Conservation (phyloP, 2,329 filamentous ascomycete genomes). For the Cordyceps cicadae region DNA sequence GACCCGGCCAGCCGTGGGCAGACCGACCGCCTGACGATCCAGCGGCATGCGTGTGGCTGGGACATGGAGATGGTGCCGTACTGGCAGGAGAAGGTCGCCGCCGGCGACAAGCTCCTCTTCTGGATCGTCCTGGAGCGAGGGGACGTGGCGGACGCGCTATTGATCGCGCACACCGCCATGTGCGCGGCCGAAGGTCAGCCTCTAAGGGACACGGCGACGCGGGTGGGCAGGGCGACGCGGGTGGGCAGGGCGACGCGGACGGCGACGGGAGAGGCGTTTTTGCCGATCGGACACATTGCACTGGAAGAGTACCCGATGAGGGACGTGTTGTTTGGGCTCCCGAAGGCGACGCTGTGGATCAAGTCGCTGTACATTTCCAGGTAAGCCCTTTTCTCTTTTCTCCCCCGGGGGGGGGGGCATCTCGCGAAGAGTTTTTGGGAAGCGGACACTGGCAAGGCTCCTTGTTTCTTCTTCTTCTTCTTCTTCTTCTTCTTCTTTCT, state of each 20-base stretch:
- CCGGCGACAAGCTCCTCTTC: constrained; percentile 30
- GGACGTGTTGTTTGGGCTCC: constrained; percentile 24
- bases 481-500: too few species aligned
- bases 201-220: constrained; percentile 28
- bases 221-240: constrained; percentile 21
- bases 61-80: constrained; percentile 26
- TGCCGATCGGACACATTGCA: constrained; percentile 33
- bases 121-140: constrained; percentile 27
- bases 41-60: constrained; percentile 40
- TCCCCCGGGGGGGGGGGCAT: too few species aligned
- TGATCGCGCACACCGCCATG: constrained; percentile 18
- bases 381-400: not conserved
- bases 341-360: constrained; percentile 28
- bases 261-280: constrained; percentile 24
- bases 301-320: constrained; percentile 26
- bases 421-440: too few species aligned
- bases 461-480: too few species aligned
- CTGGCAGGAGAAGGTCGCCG: constrained; percentile 26
- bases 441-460: too few species aligned
- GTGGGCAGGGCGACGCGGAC: constrained; percentile 21
- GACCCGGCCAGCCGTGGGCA: constrained; percentile 33
- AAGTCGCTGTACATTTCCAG: constrained; percentile 34
- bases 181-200: constrained; percentile 11
- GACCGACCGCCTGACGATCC: constrained; percentile 30
- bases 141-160: constrained; percentile 15